Percentiles rank a stretch among this genome's conserved stretches.
These are phyloP conservation scores for Chaetomidium leptoderma DNA, from an alignment of 495 filamentous ascomycete genomes.

Conservation along the genomic window DNA sequence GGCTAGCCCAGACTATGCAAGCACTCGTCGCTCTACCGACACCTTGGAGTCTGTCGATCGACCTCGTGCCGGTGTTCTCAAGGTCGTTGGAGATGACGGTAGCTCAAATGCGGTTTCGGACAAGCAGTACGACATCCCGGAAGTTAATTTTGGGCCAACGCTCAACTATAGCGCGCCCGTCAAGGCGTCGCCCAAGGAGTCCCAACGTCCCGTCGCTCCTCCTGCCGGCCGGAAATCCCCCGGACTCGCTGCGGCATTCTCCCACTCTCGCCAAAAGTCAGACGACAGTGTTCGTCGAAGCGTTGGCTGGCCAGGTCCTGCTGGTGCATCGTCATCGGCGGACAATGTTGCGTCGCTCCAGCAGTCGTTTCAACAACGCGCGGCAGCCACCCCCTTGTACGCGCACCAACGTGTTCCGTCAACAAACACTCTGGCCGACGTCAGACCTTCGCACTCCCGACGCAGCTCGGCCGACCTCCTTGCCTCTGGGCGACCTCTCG, in stretches of 20 bases:
- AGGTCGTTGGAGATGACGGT: conserved; percentile 55
- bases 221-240: conserved; percentile 43
- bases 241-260: conserved; percentile 34
- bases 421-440: conserved; percentile 47
- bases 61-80: conserved; percentile 77
- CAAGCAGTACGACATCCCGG: conserved; percentile 58
- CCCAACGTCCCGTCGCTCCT: conserved; percentile 34
- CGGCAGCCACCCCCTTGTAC: conserved; percentile 51
- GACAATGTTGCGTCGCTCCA: conserved; percentile 54
- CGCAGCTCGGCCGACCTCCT: conserved; percentile 30
- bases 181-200: conserved; percentile 22
- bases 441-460: conserved; percentile 38
- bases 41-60: conserved; percentile 59
- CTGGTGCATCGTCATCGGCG: conserved; percentile 35
- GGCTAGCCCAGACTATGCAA: conserved; percentile 59
- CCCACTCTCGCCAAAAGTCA: conserved; percentile 40
- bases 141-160: conserved; percentile 85
- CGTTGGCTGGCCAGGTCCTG: conserved; percentile 72
- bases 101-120: conserved; percentile 14
- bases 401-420: conserved; percentile 58
- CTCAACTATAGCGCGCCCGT: conserved; percentile 53
- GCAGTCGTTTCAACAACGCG: conserved; percentile 83
- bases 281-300: conserved; percentile 54
- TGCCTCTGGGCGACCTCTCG: not conserved
- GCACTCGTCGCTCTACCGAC: conserved; percentile 61